Conservation (phyloP, 2,329 filamentous ascomycete genomes). For the Diaporthe aspalathi region DNA sequence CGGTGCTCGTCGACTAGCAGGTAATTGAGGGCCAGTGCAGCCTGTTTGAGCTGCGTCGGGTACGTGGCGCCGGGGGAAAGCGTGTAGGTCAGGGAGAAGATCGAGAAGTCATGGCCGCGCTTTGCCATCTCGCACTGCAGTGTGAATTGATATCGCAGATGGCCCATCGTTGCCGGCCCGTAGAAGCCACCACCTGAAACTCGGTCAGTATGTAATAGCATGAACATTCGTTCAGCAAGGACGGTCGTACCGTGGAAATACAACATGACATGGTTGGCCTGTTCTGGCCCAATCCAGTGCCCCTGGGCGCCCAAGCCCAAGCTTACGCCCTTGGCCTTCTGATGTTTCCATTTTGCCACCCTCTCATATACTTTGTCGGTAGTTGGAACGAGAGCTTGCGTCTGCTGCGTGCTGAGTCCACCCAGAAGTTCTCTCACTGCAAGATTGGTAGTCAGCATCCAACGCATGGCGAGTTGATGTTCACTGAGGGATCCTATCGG, state of each 20-base stretch:
- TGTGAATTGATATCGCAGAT: conserved; percentile 45
- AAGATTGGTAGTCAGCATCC: not conserved
- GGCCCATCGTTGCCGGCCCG: conserved; percentile 41
- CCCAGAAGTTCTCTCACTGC: conserved; percentile 20
- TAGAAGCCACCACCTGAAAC: conserved; percentile 43
- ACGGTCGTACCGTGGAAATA: conserved; percentile 44
- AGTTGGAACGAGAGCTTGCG: conserved; percentile 16
- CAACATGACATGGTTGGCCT: conserved; percentile 46
- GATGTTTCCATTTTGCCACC: conserved; percentile 2
- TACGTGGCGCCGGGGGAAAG: conserved; percentile 46
- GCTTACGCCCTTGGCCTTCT: not conserved
- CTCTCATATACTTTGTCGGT: conserved; percentile 21
- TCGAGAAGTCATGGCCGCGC: conserved; percentile 42
- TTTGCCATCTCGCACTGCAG: conserved; percentile 40
- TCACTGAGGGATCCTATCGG: too few relatives aligned
- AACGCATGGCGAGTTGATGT: too few relatives aligned
- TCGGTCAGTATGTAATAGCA: not conserved
- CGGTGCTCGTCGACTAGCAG: conserved; percentile 46
- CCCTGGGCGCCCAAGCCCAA: conserved; percentile 33
- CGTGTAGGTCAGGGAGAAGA: conserved; percentile 48
- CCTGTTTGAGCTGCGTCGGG: conserved; percentile 49
- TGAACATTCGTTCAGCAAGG: not conserved
- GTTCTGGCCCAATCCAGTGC: conserved; percentile 46
- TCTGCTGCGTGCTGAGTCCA: conserved; percentile 19
- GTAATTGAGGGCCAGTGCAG: conserved; percentile 46